Base-by-base conservation (phyloP, 1,139 yeast species). In the Pneumocystis carinii region DNA sequence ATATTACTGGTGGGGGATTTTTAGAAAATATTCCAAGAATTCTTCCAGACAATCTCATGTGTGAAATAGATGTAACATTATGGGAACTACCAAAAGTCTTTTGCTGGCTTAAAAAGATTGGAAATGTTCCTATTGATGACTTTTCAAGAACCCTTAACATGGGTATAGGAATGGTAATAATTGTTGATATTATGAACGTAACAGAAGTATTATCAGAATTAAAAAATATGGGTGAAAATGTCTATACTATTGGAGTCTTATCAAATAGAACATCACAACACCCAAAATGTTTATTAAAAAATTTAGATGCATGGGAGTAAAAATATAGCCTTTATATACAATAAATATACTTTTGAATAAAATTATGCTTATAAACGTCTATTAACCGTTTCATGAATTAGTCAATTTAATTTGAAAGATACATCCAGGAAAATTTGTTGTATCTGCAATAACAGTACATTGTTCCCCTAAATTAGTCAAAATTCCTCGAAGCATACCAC, bases 1-100 rank as follows among this genome's bases (percentile, higher is more conserved):
- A 94, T 73, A 92, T 94, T 71, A 94, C 99, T 32, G 99, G 99
- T 66, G 99, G 99, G 72, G 99, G 99, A 65, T 80, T 94, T 62
- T 86, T 92, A 48, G 99, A 94, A 75, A 94, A 94, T 75, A 84
- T 92, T 65, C 99, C 99, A 64, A 84, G 99, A 73, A 94, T 96
- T 36, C 79, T 94, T 67, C 98, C 98, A 67, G 77, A 82, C 67
- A 76, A 83, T 70, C 78, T 92, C 68, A 85, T 85, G 71, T 98
- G 97, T 19, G 79, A 78, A 69, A 82, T 94, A 63, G 96, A 92
- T 73, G 83, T 87, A 72, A 77, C 77, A 63, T 76, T 82, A 12
- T 90, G 97, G 96, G 81, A 83, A 68, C 85, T 92, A 57, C 95
- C 96, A 36, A 84, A 79, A 58, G 89, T 92, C 59, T 92, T 94